Base-by-base conservation (phyloP, 805 yeast species). In the Candida khao-thaluensis region DNA sequence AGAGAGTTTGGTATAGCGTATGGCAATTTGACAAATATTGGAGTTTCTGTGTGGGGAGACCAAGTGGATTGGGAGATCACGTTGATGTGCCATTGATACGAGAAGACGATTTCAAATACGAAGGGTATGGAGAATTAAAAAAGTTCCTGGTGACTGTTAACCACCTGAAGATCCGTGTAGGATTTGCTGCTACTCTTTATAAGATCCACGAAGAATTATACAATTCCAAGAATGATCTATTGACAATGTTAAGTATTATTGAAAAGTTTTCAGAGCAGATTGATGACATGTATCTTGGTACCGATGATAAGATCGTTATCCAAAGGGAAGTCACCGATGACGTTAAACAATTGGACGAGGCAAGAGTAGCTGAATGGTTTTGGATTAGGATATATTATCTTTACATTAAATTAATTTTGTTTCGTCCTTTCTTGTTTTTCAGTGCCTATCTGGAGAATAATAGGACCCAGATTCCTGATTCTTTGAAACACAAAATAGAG, bases 11-110 rank as follows among this genome's bases (percentile, higher is more conserved):
- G 57, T 43, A 31, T 11, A 41, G 40, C 11, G 42, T 44, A 2
- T 51, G 54, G 55, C 53, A 48, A 16, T 52, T 53, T 48, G 57
- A 52, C 14, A 41, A 47, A 15, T 52, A 50, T 35, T 52, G 57
- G 57, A 50, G 57, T 25, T 51, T 51, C 23, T 52, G 54, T 38
- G 54, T 53, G 9, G 57, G 57, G 2, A 47, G 50, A 30, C 56
- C 56, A 11, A 43, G 52, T 22, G 37, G 44, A 5, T 30, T 32
- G n/a, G 36, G 49, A 21, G 50, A 45, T 11, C 45, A 47, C 23
- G 38, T 45, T 12, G 30, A 37, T 4, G 32, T 28, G 7, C 51
- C 49, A 5, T 17, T 7, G 5, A 30, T 47, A 17, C 25, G 17
- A 12, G 39, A 28, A 10, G 40, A 30, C 17, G 45, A 29, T 17